Evolutionary conservation across 768 basidiomycete genomes (phyloP).

Genomic region (Lactifluus echinatus): DNA sequence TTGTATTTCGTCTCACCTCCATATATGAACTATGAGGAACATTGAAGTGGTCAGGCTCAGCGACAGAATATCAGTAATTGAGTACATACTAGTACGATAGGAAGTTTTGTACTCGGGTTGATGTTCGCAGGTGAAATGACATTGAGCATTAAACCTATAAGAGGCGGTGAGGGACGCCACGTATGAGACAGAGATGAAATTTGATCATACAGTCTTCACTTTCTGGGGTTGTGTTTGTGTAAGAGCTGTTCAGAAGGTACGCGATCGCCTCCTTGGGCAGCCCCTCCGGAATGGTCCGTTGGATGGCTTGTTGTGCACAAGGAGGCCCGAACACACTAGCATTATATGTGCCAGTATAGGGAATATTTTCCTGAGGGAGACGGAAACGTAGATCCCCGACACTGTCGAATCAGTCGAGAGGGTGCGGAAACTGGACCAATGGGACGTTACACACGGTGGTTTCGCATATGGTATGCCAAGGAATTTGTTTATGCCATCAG

Average conservation of each 20-base stretch:
- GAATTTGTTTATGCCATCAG: constrained; percentile 25
- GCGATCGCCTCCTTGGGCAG: neutral
- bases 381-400: constrained; percentile 32
- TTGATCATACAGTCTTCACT: constrained; percentile 20
- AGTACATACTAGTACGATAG: constrained; percentile 21
- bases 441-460: constrained; percentile 27
- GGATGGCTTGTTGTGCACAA: constrained; percentile 22
- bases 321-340: constrained; percentile 19
- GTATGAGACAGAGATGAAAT: neutral
- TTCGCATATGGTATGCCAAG: constrained; percentile 36
- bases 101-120: constrained; percentile 13
- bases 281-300: neutral
- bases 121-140: constrained; percentile 16
- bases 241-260: neutral
- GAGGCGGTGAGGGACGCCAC: neutral
- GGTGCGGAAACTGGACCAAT: neutral
- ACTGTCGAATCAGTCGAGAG: constrained; percentile 16
- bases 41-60: neutral
- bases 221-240: neutral
- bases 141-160: constrained; percentile 22
- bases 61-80: neutral
- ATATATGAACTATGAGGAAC: constrained; percentile 20
- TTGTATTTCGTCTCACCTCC: constrained; percentile 13
- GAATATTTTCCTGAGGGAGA: constrained; percentile 22
- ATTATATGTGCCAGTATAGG: constrained; percentile 17